Percentiles rank a stretch among this genome's conserved stretches.
Evolutionary conservation across 2,329 filamentous ascomycete species (phyloP).

Genomic region (Diaporthe destruens): DNA sequence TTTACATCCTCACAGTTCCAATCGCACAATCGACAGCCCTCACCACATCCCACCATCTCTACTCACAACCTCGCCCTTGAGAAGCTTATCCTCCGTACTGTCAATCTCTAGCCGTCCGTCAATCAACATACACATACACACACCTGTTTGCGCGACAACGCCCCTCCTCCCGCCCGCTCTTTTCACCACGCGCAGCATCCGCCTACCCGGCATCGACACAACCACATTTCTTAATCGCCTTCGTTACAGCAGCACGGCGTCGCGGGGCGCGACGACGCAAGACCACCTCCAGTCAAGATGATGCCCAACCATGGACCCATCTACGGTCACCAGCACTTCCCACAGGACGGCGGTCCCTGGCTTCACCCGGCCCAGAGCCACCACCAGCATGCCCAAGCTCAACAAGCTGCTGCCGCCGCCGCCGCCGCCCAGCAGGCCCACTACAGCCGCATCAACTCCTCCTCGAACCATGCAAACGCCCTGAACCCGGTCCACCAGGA

Average conservation of each 20-base stretch:
- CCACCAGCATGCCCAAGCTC: constrained; percentile 65
- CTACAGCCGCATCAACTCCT: constrained; percentile 80
- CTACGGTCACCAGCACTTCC: constrained; percentile 77
- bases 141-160: not conserved
- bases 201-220: constrained; percentile 16
- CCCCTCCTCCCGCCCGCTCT: constrained; percentile 19
- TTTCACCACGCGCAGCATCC: constrained; percentile 17
- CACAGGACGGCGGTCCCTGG: constrained; percentile 75
- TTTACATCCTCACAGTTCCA: not conserved
- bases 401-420: constrained; percentile 60
- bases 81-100: not conserved
- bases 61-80: not conserved
- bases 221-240: not conserved
- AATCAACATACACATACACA: not conserved
- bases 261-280: constrained; percentile 36
- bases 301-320: constrained; percentile 74
- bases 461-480: constrained; percentile 66
- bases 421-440: constrained; percentile 71
- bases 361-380: constrained; percentile 74
- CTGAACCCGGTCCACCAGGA: constrained; percentile 66
- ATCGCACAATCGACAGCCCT: not conserved
- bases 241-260: constrained; percentile 33
- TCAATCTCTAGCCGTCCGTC: not conserved
- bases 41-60: not conserved
- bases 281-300: constrained; percentile 58